These are phyloP conservation scores for Cryphonectria radicalis DNA, from an alignment of 2,329 filamentous ascomycete species.

Conservation along the genomic window DNA sequence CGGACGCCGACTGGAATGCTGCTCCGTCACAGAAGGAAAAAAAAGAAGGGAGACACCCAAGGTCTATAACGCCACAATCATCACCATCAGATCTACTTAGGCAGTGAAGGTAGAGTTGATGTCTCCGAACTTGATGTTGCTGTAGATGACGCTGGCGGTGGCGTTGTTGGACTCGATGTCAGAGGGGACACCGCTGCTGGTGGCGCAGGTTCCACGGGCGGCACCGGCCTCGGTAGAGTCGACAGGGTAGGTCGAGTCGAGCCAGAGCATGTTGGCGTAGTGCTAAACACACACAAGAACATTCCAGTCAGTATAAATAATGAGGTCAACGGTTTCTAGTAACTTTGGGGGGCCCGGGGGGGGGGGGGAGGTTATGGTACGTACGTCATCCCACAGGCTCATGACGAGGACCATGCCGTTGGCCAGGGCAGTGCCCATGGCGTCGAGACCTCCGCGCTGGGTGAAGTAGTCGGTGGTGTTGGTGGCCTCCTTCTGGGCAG, in stretches of 20 bases:
- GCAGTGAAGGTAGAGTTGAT: constrained; percentile 56
- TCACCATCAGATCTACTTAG: neutral
- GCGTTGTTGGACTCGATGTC: constrained; percentile 44
- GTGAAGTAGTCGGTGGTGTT: constrained; percentile 57
- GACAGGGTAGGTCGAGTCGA: constrained; percentile 65
- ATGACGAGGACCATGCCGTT: constrained; percentile 66
- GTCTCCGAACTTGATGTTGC: constrained; percentile 63
- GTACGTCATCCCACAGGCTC: constrained; percentile 61
- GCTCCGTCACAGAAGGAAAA: neutral
- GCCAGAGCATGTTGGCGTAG: constrained; percentile 72
- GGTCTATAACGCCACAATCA: neutral
- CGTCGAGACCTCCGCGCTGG: constrained; percentile 55
- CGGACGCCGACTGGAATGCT: constrained; percentile 2
- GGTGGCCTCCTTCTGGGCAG: constrained; percentile 55
- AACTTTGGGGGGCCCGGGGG: neutral
- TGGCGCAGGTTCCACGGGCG: constrained; percentile 49
- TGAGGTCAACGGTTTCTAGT: neutral
- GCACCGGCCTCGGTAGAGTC: constrained; percentile 43
- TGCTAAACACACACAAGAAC: constrained; percentile 41
- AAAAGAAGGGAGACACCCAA: neutral
- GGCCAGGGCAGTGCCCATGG: constrained; percentile 56
- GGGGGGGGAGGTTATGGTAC: neutral
- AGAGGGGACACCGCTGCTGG: constrained; percentile 44
- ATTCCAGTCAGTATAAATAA: neutral
- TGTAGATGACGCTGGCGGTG: constrained; percentile 43